Base-by-base conservation (phyloP, 169 alveolate species). In the Plasmodium coatneyi region DNA sequence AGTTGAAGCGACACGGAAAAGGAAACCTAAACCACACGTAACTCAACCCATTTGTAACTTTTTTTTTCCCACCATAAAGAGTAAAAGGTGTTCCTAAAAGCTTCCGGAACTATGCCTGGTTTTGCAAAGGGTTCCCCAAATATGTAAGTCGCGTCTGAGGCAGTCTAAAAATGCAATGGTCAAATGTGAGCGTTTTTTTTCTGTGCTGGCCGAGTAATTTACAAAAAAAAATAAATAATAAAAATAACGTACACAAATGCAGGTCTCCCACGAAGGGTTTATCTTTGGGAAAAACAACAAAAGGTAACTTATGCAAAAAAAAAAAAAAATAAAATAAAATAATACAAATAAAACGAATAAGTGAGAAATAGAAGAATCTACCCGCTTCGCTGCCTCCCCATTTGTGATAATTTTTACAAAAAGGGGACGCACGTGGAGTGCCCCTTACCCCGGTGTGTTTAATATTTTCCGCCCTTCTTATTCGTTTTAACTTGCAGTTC, bases 201-300 rank as follows among this genome's bases (percentile, higher is more conserved):
- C 14, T 25, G 41, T 10, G n/a, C 16, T 66, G 76, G 1, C 6
- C 14, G n/a, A 66, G 36, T 19, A 66, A 0, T 36, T 36, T 76
- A 22, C 34, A 32, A n/a, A 76, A 30, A 78, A 34, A 56, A 39
- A 39, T 39, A 39, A 39, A 32, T 32, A 39, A 39, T 3, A 39
- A 39, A 34, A 71, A 83, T 71, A 16, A 43, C 78, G 19, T 71
- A 10, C 16, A 34, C 32, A 34, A 70, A 46, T 66, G 71, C 56
- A 90, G 95, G 95, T 81, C 54, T 80, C 95, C 19, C 95, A 91
- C 74, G 95, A 91, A 46, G 95, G 95, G 12, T 91, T 91, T 52
- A 80, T 91, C 56, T 91, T 91, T 70, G 95, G 91, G 81, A 91
- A 91, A 52, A 91, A 91, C 43, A 80, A 91, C 60, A 91, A 80